phyloP scores from a whole-genome alignment of 805 yeast species.

The Danielia oregonensis region DNA sequence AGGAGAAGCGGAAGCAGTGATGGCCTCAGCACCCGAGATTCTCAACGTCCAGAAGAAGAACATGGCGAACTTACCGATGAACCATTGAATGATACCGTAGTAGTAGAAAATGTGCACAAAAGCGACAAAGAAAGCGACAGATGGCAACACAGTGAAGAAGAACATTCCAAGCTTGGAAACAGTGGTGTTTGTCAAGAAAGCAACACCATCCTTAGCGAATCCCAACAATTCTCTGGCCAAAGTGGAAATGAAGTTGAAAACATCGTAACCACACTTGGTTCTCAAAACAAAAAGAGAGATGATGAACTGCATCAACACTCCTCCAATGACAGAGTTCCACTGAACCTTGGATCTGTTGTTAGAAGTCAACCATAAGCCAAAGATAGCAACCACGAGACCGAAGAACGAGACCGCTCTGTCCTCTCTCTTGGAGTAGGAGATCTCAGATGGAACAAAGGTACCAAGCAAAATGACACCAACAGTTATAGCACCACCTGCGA shows the following conservation, averaged over 20 bases:
- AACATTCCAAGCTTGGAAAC: slow-evolving; percentile 44
- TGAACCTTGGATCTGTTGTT: slow-evolving; percentile 41
- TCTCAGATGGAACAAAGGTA: slow-evolving; percentile 49
- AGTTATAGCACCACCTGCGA: slow-evolving; percentile 43
- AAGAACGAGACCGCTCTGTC: slow-evolving; percentile 59
- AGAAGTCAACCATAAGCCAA: slow-evolving; percentile 43
- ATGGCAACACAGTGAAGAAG: slow-evolving; percentile 58
- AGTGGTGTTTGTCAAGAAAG: slow-evolving; percentile 46
- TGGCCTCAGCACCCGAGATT: slow-evolving; percentile 62
- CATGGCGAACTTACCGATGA: slow-evolving; percentile 50
- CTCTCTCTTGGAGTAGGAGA: slow-evolving; percentile 40
- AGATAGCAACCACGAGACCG: slow-evolving; percentile 48
- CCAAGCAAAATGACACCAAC: slow-evolving; percentile 50
- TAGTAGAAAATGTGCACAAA: slow-evolving; percentile 58
- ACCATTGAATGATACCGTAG: slow-evolving; percentile 60
- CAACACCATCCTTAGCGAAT: slow-evolving; percentile 58
- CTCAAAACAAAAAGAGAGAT: slow-evolving; percentile 59
- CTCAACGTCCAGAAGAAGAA: slow-evolving; percentile 59
- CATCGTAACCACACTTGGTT: slow-evolving; percentile 56
- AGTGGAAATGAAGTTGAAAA: slow-evolving; percentile 56
- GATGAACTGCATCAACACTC: slow-evolving; percentile 56
- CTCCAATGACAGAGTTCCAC: slow-evolving; percentile 60
- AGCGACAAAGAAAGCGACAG: slow-evolving; percentile 61
- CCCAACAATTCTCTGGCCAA: slow-evolving; percentile 55
- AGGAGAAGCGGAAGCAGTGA: slow-evolving; percentile 65